Evolutionary conservation across 176 grass and related monocot species (phyloP), one percentile per base, ranked within the genome.

Genomic region (Aegilops longissima): DNA sequence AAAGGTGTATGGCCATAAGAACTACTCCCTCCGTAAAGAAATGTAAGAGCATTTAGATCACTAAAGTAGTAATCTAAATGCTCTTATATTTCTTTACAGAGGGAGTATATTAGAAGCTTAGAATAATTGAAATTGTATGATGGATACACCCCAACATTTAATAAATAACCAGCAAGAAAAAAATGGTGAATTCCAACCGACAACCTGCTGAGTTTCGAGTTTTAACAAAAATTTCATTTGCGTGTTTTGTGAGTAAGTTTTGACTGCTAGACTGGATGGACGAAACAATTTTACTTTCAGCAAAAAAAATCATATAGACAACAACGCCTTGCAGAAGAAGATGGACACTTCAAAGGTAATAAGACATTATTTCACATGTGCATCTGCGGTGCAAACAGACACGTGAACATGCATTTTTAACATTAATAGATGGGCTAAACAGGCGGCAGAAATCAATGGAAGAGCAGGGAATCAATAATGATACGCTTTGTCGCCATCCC

Each of bases 231-330:
- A 59, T 85, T 67, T 75, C 29, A 44, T 67, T 45, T 16, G 20
- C 44, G 35, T 51, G 52, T 54, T 40, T 79, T 84, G 34, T 64
- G 11, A 17, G 5, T 39, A 29, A 79, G 67, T 21, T 88, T 84
- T 52, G 75, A 58, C 33, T 17, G 20, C 14, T 40, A 66, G 45
- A 23, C 34, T 85, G 20, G 34, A 74, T 89, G 58, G 34, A 51
- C 4, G n/a, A 38, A 12, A 4, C 76, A 36, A 85, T 61, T 85
- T 72, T 14, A 71, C 21, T 58, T 64, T 30, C 34, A 76, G 18
- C 59, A 34, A 38, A 56, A 76, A 76, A 58, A 63, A 40, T 72
- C 61, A 69, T 56, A 81, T 81, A 25, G 38, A 30, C 25, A 81
- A 8, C 16, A 21, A 69, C 1, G 21, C 27, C 20, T 78, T 49